A percentile compares a stretch with the other conserved stretches of the same genome.
These are phyloP conservation scores for Sporothrix variecibatus DNA, from an alignment of 2,329 filamentous ascomycete genomes.

Conservation along the genomic window DNA sequence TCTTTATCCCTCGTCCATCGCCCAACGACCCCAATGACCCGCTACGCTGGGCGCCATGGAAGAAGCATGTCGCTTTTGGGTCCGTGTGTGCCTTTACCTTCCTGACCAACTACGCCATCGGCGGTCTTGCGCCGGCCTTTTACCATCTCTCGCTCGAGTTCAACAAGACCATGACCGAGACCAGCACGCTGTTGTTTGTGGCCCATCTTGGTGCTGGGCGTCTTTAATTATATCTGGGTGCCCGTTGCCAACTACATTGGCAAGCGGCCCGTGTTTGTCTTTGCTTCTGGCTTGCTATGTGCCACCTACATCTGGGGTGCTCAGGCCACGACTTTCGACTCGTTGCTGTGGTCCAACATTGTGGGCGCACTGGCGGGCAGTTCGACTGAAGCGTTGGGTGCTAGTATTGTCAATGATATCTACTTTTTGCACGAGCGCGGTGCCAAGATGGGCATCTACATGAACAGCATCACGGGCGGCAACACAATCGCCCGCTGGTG, in stretches of 20 bases:
- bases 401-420: slow-evolving; percentile 39
- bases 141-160: slow-evolving; percentile 47
- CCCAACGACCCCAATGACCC: slow-evolving; percentile 50
- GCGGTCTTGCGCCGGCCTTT: slow-evolving; percentile 48
- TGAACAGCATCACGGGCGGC: slow-evolving; percentile 38
- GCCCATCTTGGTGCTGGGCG: slow-evolving; percentile 46
- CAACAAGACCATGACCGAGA: slow-evolving; percentile 45
- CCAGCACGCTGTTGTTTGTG: slow-evolving; percentile 48
- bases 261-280: slow-evolving; percentile 50
- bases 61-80: slow-evolving; percentile 47
- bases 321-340: slow-evolving; percentile 43
- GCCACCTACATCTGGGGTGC: slow-evolving; percentile 48
- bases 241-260: slow-evolving; percentile 49
- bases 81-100: slow-evolving; percentile 50
- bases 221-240: slow-evolving; percentile 54
- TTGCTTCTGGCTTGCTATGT: slow-evolving; percentile 44
- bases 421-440: slow-evolving; percentile 41
- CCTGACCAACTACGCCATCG: slow-evolving; percentile 48
- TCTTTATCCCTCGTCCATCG: slow-evolving; percentile 49
- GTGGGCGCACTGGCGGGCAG: slow-evolving; percentile 48
- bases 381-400: slow-evolving; percentile 48
- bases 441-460: slow-evolving; percentile 38
- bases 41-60: slow-evolving; percentile 48
- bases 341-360: slow-evolving; percentile 48
- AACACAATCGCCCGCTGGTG: slow-evolving; percentile 38